Evolutionary conservation across 2,329 filamentous ascomycete genomes (phyloP).

Genomic region (Grosmannia serpens): DNA sequence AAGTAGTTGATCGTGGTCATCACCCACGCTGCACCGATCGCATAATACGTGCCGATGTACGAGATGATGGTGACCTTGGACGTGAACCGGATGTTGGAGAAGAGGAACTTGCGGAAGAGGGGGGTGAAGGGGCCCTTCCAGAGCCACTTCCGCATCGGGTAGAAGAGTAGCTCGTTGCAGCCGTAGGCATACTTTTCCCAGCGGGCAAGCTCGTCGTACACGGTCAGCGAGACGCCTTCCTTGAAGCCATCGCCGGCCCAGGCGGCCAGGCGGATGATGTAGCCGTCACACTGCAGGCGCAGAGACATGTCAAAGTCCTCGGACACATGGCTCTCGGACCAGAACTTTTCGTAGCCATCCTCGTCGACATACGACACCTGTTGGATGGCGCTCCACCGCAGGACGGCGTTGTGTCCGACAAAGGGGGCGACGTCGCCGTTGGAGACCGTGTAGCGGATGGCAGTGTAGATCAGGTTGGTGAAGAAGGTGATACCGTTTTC

Average conservation of each 20-base stretch:
- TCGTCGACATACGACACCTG: constrained; percentile 59
- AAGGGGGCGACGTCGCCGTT: constrained; percentile 70
- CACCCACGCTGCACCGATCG: constrained; percentile 64
- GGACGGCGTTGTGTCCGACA: constrained; percentile 69
- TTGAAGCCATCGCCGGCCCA: constrained; percentile 71
- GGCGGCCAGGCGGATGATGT: constrained; percentile 60
- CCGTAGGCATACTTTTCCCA: constrained; percentile 86
- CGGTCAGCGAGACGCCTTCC: constrained; percentile 72
- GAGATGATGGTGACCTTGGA: constrained; percentile 67
- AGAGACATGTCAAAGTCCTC: constrained; percentile 78
- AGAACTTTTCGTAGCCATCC: constrained; percentile 67
- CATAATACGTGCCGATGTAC: constrained; percentile 73
- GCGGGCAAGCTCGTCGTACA: constrained; percentile 72
- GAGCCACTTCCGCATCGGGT: constrained; percentile 63
- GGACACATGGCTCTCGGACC: constrained; percentile 70
- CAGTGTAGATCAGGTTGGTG: constrained; percentile 64
- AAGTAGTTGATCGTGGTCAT: constrained; percentile 67
- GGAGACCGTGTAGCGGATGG: constrained; percentile 65
- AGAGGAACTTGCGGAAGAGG: constrained; percentile 63
- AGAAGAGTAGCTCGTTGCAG: constrained; percentile 72
- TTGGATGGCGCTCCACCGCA: constrained; percentile 66
- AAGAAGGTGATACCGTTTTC: constrained; percentile 62
- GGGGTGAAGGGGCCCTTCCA: constrained; percentile 67
- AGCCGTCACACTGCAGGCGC: constrained; percentile 59
- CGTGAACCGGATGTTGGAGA: constrained; percentile 61